Conservation (phyloP, 2,329 filamentous ascomycete genomes). For the Epichloe bromicola region DNA sequence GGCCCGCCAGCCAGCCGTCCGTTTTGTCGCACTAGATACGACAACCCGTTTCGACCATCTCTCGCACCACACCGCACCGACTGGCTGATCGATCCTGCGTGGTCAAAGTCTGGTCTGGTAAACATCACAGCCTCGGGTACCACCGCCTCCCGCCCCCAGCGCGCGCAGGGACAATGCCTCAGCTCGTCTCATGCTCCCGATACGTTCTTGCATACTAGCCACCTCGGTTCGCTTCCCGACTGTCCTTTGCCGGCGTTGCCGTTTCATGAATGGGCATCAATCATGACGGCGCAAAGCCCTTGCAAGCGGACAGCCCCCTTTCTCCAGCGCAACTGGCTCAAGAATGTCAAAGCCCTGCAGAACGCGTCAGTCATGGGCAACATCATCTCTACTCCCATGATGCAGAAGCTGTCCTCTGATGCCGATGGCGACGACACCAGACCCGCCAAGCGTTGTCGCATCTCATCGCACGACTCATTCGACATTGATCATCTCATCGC, state of each 20-base stretch:
- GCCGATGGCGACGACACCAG: conserved; percentile 25
- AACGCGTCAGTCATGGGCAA: conserved; percentile 28
- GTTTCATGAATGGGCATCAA: conserved; percentile 22
- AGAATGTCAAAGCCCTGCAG: conserved; percentile 31
- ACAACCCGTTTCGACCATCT: background rate
- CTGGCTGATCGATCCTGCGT: background rate
- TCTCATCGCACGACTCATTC: conserved; percentile 25
- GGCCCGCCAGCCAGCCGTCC: background rate
- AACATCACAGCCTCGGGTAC: background rate
- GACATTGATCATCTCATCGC: conserved; percentile 20
- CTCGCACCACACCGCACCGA: background rate
- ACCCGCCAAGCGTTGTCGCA: conserved; percentile 37
- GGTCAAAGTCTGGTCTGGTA: background rate
- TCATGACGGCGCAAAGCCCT: conserved; percentile 35
- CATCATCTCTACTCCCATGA: conserved; percentile 23
- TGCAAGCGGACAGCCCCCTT: conserved; percentile 38
- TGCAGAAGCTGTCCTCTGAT: conserved; percentile 20
- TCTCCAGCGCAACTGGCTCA: conserved; percentile 41
- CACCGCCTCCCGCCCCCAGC: background rate
- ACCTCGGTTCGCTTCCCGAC: background rate
- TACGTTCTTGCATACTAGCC: background rate
- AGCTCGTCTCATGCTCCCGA: conserved; percentile 3
- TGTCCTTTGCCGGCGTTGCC: conserved; percentile 4
- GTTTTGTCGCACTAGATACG: background rate
- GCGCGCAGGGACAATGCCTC: conserved; percentile 7